Base-by-base conservation (phyloP, 805 yeast species). In the Phaffomyces thermotolerans region DNA sequence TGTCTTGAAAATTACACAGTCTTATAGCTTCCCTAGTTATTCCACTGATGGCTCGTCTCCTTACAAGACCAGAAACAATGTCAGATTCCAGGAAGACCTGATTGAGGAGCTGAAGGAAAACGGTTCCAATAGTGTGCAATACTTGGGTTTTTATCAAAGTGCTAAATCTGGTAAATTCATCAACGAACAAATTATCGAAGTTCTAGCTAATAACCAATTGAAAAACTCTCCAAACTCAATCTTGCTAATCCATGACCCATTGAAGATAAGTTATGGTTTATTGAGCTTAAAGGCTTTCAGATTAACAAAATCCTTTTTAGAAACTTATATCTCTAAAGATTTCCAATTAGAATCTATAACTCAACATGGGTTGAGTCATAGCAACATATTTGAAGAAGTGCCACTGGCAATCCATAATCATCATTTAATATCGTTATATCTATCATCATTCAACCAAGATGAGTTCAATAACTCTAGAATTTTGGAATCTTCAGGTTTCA, bases 91-190 rank as follows among this genome's bases (percentile, higher is more conserved):
- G 60, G 75, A 73, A 41, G 88, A 82, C 38, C 69, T 84, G 56
- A 68, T 82, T 51, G 74, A 76, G 36, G 75, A 77, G 47, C 73
- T 86, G 50, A 76, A 71, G 55, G 73, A 71, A 43, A 75, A 79
- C 48, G 81, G 82, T 39, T 70, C 76, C 47, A 37, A 37, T 18
- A 90, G 89, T 37, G 71, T 78, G 36, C 84, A 80, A 58, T 72
- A 81, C 47, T 75, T 81, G 50, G 96, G 96, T 30, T 87, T 90
- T 88, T 87, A 84, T 66, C 77, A 85, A 58, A 71, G 83, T 36
- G 72, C 88, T 25, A 67, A 70, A 41, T 74, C 84, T 34, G 93
- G 93, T 37, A 79, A 79, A 59, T 80, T 79, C 58, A 76, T 81
- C 56, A 78, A 80, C 47, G 73, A 76, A 43, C 76, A 77, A 43